Base-by-base conservation (phyloP, 768 basidiomycete species). In the Rhizopogon roseolus region DNA sequence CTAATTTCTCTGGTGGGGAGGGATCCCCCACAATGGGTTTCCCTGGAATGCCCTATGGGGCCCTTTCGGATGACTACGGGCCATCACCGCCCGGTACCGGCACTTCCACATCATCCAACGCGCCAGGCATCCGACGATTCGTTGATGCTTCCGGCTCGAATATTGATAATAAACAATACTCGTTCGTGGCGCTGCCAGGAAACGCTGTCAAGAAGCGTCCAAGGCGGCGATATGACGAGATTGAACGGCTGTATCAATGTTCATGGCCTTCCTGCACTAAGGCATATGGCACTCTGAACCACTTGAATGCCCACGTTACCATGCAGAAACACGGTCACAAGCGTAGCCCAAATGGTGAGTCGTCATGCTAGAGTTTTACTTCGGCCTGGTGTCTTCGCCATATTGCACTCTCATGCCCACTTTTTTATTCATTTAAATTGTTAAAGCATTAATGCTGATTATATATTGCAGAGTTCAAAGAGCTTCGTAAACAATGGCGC, bases 241-340 rank as follows among this genome's bases (percentile, higher is more conserved):
- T 98, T 60, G 94, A 97, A 71, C 84, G 95, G 27, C 72, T 96
- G 50, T 98, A 98, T 66, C 81, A 81, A 53, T 98, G 95, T 75
- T 86, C 86, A 48, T 91, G 84, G 81, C 81, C 80, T 4, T 78
- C 82, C 41, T 86, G 84, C 59, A 77, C 82, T 52, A 96, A 96
- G 73, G 79, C 90, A 27, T 97, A 96, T 64, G 94, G 94, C 29
- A 97, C 94, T 4, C 77, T 98, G 46, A 98, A 99, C 67, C 96
- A 99, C 70, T 78, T 99, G 56, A 99, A 99, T 67, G 93, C 94
- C 29, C 96, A 99, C 68, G 93, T 98, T 54, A 88, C 86, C n/a
- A 97, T 97, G 91, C 96, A 98, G 70, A 90, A 90, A 70, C 96
- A 99, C 67, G 96, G 96, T 41, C 53, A 76, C 14, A 98, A 96